phyloP scores from a whole-genome alignment of 192 early-diverging fungal genomes.

The Gryganskiella cystojenkinii region DNA sequence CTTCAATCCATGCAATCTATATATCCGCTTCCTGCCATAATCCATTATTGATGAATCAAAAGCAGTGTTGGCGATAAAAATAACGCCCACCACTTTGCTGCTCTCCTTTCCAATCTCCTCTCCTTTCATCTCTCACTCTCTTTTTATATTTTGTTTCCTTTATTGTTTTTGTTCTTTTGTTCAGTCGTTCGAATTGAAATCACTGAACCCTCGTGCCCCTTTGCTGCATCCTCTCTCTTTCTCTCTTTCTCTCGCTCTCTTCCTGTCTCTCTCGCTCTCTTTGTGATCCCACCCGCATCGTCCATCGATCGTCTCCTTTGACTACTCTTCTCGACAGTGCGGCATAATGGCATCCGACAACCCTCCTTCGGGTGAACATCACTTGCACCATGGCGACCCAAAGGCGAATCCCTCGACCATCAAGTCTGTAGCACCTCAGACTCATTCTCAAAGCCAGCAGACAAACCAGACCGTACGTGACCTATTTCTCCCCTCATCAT shows the following conservation, averaged over 20 bases:
- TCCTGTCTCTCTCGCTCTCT: background rate
- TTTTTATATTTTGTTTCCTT: background rate
- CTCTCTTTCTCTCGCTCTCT: background rate
- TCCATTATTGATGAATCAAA: no score
- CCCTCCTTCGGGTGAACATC: slow-evolving; percentile 23
- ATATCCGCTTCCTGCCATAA: no score
- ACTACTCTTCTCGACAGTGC: background rate
- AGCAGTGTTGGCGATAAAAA: no score
- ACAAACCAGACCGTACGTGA: background rate
- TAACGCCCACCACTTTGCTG: no score
- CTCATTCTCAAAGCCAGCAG: background rate
- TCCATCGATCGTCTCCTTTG: no score
- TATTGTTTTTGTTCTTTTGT: no score
- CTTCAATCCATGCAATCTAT: no score
- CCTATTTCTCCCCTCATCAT: no score
- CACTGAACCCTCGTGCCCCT: background rate
- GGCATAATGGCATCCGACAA: slow-evolving; percentile 40
- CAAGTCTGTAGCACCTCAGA: background rate
- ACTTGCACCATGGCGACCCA: slow-evolving; percentile 6
- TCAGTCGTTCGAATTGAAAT: background rate
- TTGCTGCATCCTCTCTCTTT: background rate
- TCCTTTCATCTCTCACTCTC: background rate
- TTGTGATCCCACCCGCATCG: background rate
- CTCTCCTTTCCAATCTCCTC: background rate
- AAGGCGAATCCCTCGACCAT: background rate